Evolutionary conservation across 257 asterid genomes (phyloP), one percentile per base, ranked within the genome.

Genomic region (Paulownia fortunei): DNA sequence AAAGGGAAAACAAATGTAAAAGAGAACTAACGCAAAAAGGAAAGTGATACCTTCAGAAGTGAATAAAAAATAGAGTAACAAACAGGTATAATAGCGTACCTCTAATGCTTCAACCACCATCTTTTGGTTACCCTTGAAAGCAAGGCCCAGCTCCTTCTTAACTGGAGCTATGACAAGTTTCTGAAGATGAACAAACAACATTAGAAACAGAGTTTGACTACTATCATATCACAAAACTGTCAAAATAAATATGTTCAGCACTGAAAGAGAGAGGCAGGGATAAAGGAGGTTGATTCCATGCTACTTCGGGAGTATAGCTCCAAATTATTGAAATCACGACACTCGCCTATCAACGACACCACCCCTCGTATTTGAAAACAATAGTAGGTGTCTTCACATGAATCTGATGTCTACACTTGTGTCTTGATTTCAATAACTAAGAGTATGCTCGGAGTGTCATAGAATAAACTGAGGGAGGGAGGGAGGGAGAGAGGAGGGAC

Each of bases 101-200:
- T 88, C 91, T 79, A 92, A 80, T 64, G 97, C 88, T 82, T 92
- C 97, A 81, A 83, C 83, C 49, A 92, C 92, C 91, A 79, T 90
- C 85, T 88, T 90, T 66, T 90, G 96, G 87, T 79, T 85, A 34
- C 91, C 94, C 86, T 86, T 92, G 80, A 92, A 92, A n/a, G 90
- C 94, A 70, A 89, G 94, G 77, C 97, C 97, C 6, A 92, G 82
- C 87, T 88, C 94, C 85, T 90, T 92, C 84, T 92, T 92, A n/a
- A 85, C 86, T 47, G 97, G 90, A 64, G 87, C 71, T 81, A 92
- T 92, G 59, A 89, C 82, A 52, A 92, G 80, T 86, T 92, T 89
- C 97, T 90, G 91, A 51, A 74, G 75, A 86, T 49, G 37, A 68
- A 3, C 37, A 54, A 78, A 52, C 39, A 51, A 19, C 34, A 60